Evolutionary conservation across 83 land plant genomes (phyloP).

Genomic region (Picea abies): DNA sequence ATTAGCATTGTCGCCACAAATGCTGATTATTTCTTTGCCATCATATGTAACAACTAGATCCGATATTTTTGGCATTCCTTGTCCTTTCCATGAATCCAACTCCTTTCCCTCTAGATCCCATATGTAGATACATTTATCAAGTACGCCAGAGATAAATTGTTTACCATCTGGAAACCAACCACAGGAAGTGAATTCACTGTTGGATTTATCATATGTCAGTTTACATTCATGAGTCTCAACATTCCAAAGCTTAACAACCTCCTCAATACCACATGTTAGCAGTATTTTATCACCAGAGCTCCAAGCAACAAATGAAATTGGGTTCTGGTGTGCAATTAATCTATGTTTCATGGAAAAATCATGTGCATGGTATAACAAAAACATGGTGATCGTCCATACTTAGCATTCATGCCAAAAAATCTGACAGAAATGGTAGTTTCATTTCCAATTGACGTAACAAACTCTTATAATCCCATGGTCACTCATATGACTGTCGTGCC

Average conservation of each 20-base stretch:
- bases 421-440: too few relatives aligned
- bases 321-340: conserved; percentile 71
- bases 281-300: conserved; percentile 86
- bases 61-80: conserved; percentile 64
- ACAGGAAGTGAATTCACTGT: conserved; percentile 73
- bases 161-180: conserved; percentile 92
- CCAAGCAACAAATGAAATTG: conserved; percentile 84
- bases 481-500: too few relatives aligned
- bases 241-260: conserved; percentile 83
- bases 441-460: too few relatives aligned
- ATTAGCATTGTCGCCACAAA: conserved; percentile 66
- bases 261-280: conserved; percentile 92
- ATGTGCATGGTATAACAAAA: neutral
- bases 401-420: too few relatives aligned
- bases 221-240: conserved; percentile 74
- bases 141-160: conserved; percentile 58
- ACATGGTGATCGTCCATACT: too few relatives aligned
- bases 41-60: conserved; percentile 81
- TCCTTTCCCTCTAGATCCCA: conserved; percentile 93
- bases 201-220: conserved; percentile 66
- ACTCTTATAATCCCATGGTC: too few relatives aligned
- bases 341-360: conserved; percentile 52
- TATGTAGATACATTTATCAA: conserved; percentile 81
- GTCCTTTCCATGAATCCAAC: conserved; percentile 83
- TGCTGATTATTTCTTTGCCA: conserved; percentile 75